These are phyloP conservation scores for Eucalyptus paniculata DNA, from an alignment of 345 rosid genomes.

Conservation along the genomic window DNA sequence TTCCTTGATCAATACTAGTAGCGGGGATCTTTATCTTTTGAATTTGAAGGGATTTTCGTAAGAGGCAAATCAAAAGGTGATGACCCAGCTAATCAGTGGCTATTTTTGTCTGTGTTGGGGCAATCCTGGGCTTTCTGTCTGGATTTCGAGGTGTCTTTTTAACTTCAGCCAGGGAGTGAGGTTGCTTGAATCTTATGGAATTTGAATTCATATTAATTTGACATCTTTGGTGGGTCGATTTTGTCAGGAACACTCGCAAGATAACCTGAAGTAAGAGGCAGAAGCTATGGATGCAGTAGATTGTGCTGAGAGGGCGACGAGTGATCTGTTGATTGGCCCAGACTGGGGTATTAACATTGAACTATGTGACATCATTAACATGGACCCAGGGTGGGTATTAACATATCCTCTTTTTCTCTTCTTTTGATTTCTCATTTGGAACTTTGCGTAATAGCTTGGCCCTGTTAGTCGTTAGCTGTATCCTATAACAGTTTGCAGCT, in stretches of 20 bases:
- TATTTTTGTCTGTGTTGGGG: background rate
- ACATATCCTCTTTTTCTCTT: background rate
- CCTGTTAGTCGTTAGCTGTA: background rate
- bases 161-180: background rate
- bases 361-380: constrained; percentile 81
- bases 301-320: constrained; percentile 97
- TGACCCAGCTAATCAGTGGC: background rate
- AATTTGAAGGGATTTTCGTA: background rate
- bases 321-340: constrained; percentile 81
- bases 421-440: background rate
- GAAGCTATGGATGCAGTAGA: constrained; percentile 57
- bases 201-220: background rate
- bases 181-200: background rate
- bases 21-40: background rate
- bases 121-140: background rate
- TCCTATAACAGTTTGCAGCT: background rate
- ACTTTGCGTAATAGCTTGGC: background rate
- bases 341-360: constrained; percentile 97
- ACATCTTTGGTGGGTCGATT: background rate
- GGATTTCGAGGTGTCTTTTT: background rate
- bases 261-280: background rate
- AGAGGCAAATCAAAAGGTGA: background rate
- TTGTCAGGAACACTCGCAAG: background rate
- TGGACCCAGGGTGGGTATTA: constrained; percentile 64
- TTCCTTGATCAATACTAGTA: background rate